phyloP scores from a whole-genome alignment of 2,329 filamentous ascomycete genomes.

The Alternaria angustiovoidea region DNA sequence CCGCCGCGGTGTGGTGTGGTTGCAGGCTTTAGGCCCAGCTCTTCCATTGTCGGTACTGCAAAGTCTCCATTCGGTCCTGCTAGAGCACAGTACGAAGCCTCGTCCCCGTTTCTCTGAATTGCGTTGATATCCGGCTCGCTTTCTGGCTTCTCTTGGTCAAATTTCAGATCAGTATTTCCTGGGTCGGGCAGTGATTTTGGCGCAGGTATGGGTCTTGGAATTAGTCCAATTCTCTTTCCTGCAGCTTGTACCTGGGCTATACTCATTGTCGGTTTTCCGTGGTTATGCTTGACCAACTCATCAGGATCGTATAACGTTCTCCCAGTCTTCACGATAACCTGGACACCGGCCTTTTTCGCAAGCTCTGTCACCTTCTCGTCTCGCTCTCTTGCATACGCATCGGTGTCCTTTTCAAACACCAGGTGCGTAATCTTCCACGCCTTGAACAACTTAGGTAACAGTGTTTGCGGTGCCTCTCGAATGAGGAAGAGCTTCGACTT shows the following conservation, averaged over 20 bases:
- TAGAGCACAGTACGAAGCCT: conserved; percentile 67
- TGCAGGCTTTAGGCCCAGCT: conserved; percentile 69
- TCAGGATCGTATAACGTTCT: conserved; percentile 79
- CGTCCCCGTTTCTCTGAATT: conserved; percentile 60
- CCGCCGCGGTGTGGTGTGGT: conserved; percentile 74
- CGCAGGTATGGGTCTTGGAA: conserved; percentile 67
- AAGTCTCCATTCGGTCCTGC: conserved; percentile 75
- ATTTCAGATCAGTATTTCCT: conserved; percentile 66
- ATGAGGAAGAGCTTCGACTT: conserved; percentile 76
- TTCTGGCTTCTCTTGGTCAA: conserved; percentile 64
- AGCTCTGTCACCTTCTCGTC: conserved; percentile 67
- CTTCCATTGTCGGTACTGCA: conserved; percentile 72
- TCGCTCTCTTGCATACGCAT: conserved; percentile 72
- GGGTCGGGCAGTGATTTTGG: conserved; percentile 70
- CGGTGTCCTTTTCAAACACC: conserved; percentile 81
- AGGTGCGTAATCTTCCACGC: conserved; percentile 78
- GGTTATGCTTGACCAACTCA: conserved; percentile 70
- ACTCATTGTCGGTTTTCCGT: conserved; percentile 77
- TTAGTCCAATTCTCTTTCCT: conserved; percentile 68
- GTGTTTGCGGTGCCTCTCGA: conserved; percentile 74
- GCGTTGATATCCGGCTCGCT: conserved; percentile 68
- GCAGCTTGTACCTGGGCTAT: conserved; percentile 70
- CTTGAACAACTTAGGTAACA: conserved; percentile 76
- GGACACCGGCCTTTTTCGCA: conserved; percentile 71
- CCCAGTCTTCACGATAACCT: conserved; percentile 71